Base-by-base conservation (phyloP, 352 stramenopile species). In the Aphanomyces cochlioides region DNA sequence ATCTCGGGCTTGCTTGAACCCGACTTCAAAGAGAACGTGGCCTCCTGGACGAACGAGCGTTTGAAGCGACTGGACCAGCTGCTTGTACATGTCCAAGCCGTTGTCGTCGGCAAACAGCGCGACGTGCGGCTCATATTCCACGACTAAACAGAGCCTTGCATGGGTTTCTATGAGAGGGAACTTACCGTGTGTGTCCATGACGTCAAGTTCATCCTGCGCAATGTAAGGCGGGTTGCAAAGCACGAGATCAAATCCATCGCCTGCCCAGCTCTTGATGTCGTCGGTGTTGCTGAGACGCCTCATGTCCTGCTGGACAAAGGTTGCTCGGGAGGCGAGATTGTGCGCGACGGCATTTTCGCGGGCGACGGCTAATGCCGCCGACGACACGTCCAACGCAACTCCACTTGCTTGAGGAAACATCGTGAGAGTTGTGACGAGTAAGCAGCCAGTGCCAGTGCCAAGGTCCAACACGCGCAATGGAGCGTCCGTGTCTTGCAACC, bases 371-470 rank as follows among this genome's bases (percentile, higher is more conserved):
- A 94, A 77, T n/a, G 85, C 85, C 0, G 72, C 74, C 0, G 38
- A 3, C 4, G 79, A 90, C 50, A 94, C 78, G 53, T 94, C 87
- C 45, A 92, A 71, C 0, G 79, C 87, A 0, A 90, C 72, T 17
- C 87, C 87, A 1, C 65, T 80, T 0, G 84, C 82, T 4, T 56
- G 38, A 1, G 82, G 82, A 54, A 88, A 92, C 68, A 89, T 82
- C 7, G 72, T 73, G 39, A 94, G 66, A 0, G 87, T 82, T 3
- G 87, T 73, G 3, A 94, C 64, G 17, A 94, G 37, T 15, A 94
- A 72, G 69, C 84, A 92, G 1, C 83, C 87, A 0, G 77, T 84
- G 6, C 87, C 87, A 0, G 87, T 92, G 6, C 87, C 84, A 53
- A 91, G 72, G 50, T 94, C 87, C 47, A 94, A 58, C 53, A 94